Evolutionary conservation across 1,139 yeast species (phyloP), one percentile per base, ranked within the genome.

Genomic region (Lodderomyces beijingensis): DNA sequence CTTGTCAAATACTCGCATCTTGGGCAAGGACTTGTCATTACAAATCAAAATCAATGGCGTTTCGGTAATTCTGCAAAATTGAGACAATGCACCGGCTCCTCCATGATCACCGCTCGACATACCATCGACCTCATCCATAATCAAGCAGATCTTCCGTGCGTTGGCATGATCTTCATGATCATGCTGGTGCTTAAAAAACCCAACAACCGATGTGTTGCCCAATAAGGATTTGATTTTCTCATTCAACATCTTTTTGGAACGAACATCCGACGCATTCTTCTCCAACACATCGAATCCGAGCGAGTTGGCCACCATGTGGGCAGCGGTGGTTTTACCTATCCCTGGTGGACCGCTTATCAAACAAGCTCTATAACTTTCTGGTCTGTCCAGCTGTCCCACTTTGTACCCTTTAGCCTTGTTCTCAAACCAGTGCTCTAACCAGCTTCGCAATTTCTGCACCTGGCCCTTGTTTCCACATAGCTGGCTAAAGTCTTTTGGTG

Each of bases 91-190:
- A 16, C 96, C 97, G 14, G 93, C 96, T 43, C 99, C 99, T 42
- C 98, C 99, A 49, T 93, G 81, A 57, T 93, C 99, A 43, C 99
- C 99, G 49, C 94, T 88, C 27, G 96, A 86, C 98, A 93, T 91
- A 45, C 99, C 99, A 57, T 93, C 99, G 20, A 93, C 98, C 61
- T 93, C 99, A 59, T 93, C 99, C 97, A 93, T 88, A 43, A 93
- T 83, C 32, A 91, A 70, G 33, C 89, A 88, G 46, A 89, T 78
- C 37, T 55, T 63, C 28, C 53, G 51, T 36, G 75, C 77, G 39
- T 73, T 70, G 32, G 40, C 42, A 15, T 31, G 32, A 4, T 31
- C 31, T 24, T 64, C 61, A 6, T 9, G 14, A 8, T 53, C 51
- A 21, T 59, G 59, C 21, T 62, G 54, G 28, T 72, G 64, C 39